phyloP scores from a whole-genome alignment of 768 basidiomycete genomes.

The Kwoniella europaea region DNA sequence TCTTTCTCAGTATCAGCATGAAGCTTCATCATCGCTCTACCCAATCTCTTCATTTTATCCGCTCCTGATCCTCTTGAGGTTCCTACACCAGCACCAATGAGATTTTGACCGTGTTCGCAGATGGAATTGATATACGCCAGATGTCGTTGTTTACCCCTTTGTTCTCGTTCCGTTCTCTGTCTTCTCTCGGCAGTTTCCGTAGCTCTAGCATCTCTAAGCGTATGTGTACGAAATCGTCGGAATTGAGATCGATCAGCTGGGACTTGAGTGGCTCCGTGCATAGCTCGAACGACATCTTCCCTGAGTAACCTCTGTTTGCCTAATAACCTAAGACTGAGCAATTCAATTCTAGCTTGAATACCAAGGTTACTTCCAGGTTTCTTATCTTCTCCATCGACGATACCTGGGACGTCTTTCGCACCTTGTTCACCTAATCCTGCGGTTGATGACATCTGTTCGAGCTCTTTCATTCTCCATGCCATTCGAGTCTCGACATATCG shows the following conservation, averaged over 20 bases:
- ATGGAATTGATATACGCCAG: conserved; percentile 90
- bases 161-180: conserved; percentile 89
- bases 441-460: conserved; percentile 73
- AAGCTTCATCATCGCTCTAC: conserved; percentile 78
- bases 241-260: conserved; percentile 91
- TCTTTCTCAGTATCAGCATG: conserved; percentile 93
- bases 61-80: conserved; percentile 65
- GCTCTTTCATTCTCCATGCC: conserved; percentile 83
- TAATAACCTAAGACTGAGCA: conserved; percentile 83
- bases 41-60: conserved; percentile 67
- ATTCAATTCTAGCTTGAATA: conserved; percentile 88
- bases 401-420: conserved; percentile 59
- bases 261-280: conserved; percentile 83
- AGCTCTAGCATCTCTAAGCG: conserved; percentile 82
- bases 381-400: conserved; percentile 57
- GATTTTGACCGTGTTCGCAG: conserved; percentile 76
- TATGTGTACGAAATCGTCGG: conserved; percentile 81
- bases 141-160: conserved; percentile 93
- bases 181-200: conserved; percentile 89
- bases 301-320: conserved; percentile 90
- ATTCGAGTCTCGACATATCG: conserved; percentile 87
- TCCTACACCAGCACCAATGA: conserved; percentile 68
- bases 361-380: conserved; percentile 58
- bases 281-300: conserved; percentile 80
- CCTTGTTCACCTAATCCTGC: conserved; percentile 78